These are phyloP conservation scores for Asterophora lycoperdoides DNA, from an alignment of 768 basidiomycete genomes.

Conservation along the genomic window DNA sequence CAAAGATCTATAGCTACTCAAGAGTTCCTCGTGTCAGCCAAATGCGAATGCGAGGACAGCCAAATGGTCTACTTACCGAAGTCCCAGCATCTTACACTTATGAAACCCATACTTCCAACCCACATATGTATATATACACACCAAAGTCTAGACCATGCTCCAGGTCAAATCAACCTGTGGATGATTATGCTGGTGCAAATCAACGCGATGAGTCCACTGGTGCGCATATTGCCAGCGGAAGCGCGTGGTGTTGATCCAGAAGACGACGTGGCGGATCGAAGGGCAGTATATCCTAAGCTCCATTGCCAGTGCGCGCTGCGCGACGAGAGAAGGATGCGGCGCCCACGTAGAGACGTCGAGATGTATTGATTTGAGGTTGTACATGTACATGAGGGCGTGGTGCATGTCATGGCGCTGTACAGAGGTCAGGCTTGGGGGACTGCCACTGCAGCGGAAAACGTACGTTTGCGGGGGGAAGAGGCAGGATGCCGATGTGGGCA, in stretches of 20 bases:
- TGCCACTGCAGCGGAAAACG: slow-evolving; percentile 19
- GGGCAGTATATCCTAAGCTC: slow-evolving; percentile 31
- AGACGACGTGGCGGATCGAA: slow-evolving; percentile 21
- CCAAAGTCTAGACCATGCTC: slow-evolving; percentile 2
- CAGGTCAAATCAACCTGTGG: slow-evolving; percentile 12
- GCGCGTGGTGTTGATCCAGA: slow-evolving; percentile 26
- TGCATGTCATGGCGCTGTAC: slow-evolving; percentile 27
- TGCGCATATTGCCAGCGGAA: slow-evolving; percentile 22
- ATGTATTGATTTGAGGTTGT: slow-evolving; percentile 27
- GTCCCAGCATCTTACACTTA: too few species aligned
- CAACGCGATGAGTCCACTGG: slow-evolving; percentile 12
- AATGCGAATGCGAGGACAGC: too few species aligned
- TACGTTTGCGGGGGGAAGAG: slow-evolving; percentile 25
- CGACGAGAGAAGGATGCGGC: slow-evolving; percentile 18
- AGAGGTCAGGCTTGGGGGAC: not conserved
- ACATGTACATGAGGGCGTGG: slow-evolving; percentile 23
- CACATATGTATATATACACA: too few species aligned
- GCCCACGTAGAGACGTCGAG: slow-evolving; percentile 30
- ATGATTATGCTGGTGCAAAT: slow-evolving; percentile 9
- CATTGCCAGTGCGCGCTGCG: slow-evolving; percentile 28
- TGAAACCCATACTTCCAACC: too few species aligned
- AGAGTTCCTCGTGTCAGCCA: too few species aligned
- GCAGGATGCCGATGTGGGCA: slow-evolving; percentile 25
- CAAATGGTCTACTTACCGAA: too few species aligned
- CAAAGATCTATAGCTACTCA: too few species aligned